Conservation (phyloP, 495 filamentous ascomycete genomes). For the Neurospora sp. region DNA sequence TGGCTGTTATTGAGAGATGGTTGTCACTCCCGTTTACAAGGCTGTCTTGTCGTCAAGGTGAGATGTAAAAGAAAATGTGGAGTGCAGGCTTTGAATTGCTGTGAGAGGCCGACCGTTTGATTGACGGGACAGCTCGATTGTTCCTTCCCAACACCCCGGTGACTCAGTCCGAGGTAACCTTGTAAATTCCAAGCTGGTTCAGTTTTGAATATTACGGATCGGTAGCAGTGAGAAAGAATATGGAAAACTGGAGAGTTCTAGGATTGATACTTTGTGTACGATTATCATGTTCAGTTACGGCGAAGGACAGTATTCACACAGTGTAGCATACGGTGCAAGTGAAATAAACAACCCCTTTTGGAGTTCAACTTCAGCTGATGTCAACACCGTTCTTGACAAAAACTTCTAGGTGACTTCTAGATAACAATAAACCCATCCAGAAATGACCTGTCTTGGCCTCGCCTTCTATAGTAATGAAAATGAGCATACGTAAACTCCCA, state of each 20-base stretch:
- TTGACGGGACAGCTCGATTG: not conserved
- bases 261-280: not conserved
- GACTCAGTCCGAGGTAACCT: not conserved
- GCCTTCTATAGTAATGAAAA: not conserved
- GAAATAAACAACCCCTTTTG: not conserved
- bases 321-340: not conserved
- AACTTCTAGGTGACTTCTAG: not conserved
- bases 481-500: not conserved
- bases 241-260: not conserved
- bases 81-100: not conserved
- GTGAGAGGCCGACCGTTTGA: not conserved
- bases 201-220: not conserved
- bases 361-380: not conserved
- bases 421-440: not conserved
- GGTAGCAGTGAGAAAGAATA: not conserved
- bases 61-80: not conserved
- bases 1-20: not conserved
- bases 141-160: not conserved
- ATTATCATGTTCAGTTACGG: not conserved
- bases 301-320: not conserved
- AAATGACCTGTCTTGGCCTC: not conserved
- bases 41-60: not conserved
- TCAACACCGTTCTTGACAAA: not conserved
- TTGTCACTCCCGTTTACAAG: not conserved
- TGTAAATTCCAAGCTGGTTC: not conserved